These are phyloP conservation scores for Mercurialis annua DNA, from an alignment of 345 rosid species.

Conservation along the genomic window DNA sequence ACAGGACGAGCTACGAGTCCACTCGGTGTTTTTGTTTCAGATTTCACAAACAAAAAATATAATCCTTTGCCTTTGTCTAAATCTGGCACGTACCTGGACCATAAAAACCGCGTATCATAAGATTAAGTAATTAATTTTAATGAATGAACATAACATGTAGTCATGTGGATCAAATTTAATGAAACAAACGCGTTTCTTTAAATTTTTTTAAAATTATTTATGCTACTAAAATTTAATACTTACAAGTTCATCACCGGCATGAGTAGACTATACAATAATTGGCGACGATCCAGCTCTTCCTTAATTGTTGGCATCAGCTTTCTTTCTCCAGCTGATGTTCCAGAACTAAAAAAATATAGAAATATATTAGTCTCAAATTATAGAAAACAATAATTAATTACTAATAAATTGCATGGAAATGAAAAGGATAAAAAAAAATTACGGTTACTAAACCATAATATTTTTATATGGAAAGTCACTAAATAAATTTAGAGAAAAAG, in stretches of 20 bases:
- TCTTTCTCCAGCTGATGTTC: conserved; percentile 98
- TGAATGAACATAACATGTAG: not conserved
- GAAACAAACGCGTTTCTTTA: not conserved
- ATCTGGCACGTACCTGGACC: conserved; percentile 70
- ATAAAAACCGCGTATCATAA: conserved; percentile 10
- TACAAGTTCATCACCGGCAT: conserved; percentile 99
- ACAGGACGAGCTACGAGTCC: conserved; percentile 45
- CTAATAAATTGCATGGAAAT: too few relatives aligned
- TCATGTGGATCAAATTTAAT: conserved; percentile 18
- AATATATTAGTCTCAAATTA: too few relatives aligned
- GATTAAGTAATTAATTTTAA: not conserved
- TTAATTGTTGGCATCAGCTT: conserved; percentile 91
- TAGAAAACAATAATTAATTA: too few relatives aligned
- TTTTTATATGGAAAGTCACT: too few relatives aligned
- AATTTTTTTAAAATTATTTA: not conserved
- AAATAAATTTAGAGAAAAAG: not conserved
- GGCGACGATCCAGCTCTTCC: conserved; percentile 96
- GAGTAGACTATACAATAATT: conserved; percentile 79
- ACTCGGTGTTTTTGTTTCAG: conserved; percentile 39
- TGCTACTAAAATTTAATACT: too few relatives aligned
- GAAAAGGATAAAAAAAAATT: not conserved
- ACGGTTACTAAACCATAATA: too few relatives aligned
- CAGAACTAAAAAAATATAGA: too few relatives aligned
- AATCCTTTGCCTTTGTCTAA: conserved; percentile 89
- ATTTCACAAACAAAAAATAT: conserved; percentile 41